phyloP scores from a whole-genome alignment of 805 yeast species.

The Hanseniaspora lindneri region DNA sequence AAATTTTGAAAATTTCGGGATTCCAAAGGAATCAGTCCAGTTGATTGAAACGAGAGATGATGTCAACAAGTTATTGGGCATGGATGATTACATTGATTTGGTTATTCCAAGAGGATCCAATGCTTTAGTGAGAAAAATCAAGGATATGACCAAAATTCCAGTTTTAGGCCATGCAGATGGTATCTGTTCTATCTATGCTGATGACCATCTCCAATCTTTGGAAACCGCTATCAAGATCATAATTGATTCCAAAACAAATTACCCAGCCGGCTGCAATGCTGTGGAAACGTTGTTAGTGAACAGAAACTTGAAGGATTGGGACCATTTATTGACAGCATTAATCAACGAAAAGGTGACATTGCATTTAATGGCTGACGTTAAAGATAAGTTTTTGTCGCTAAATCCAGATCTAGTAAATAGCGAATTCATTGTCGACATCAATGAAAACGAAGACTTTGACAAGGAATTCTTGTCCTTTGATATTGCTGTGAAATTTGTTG shows the following conservation, averaged over 20 bases:
- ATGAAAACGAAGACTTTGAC: conserved; percentile 49
- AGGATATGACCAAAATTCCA: conserved; percentile 82
- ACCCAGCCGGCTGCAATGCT: conserved; percentile 99
- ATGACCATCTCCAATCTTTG: conserved; percentile 47
- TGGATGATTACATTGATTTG: conserved; percentile 82
- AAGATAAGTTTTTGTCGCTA: conserved; percentile 24
- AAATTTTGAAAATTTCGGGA: conserved; percentile 40
- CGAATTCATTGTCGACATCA: conserved; percentile 34
- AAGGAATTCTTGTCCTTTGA: conserved; percentile 77
- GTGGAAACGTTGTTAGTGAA: conserved; percentile 69
- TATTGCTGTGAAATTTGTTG: conserved; percentile 58
- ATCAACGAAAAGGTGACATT: conserved; percentile 57
- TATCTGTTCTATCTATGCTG: conserved; percentile 78
- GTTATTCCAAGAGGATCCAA: conserved; percentile 98
- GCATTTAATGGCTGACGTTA: conserved; percentile 50
- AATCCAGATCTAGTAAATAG: conserved; percentile 17
- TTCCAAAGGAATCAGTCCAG: conserved; percentile 75
- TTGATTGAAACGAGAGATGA: conserved; percentile 81
- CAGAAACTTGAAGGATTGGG: conserved; percentile 29
- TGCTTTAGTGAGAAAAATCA: conserved; percentile 75
- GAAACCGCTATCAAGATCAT: conserved; percentile 63
- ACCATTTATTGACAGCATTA: conserved; percentile 36
- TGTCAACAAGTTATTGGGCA: conserved; percentile 69
- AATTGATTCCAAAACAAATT: conserved; percentile 84
- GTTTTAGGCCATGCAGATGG: conserved; percentile 99